Evolutionary conservation across 1,284 basidiomycete species (phyloP).

Genomic region (Cutaneotrichosporon spelunceum): DNA sequence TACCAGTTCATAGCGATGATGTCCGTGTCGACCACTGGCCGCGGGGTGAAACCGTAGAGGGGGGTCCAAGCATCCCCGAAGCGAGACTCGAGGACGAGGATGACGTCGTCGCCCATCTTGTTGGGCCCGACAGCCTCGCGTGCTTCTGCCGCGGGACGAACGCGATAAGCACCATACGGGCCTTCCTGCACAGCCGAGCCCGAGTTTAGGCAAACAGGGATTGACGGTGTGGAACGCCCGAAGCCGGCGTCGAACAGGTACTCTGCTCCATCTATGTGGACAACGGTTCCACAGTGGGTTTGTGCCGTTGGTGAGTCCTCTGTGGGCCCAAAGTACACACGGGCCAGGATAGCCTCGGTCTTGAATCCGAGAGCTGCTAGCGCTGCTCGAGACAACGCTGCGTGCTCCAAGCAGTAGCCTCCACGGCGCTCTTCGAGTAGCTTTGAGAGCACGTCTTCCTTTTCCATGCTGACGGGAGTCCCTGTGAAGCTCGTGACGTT

Average conservation of each 20-base stretch:
- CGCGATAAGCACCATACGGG: conserved; percentile 10
- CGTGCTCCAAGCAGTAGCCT: conserved; percentile 25
- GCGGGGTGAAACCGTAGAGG: conserved; percentile 13
- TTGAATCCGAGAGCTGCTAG: conserved; percentile 15
- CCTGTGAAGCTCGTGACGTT: conserved; percentile 19
- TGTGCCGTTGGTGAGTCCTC: not conserved
- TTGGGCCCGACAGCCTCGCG: not conserved
- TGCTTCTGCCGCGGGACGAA: not conserved
- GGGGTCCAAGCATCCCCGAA: conserved; percentile 13
- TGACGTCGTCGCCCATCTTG: conserved; percentile 7
- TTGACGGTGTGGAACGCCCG: conserved; percentile 11
- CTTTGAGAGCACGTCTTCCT: conserved; percentile 11
- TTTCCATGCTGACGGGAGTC: conserved; percentile 9
- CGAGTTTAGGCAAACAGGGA: not conserved
- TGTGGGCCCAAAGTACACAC: conserved; percentile 8
- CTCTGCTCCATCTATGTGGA: conserved; percentile 4
- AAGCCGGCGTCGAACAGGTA: conserved; percentile 22
- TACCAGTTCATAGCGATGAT: conserved; percentile 20
- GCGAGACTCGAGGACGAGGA: conserved; percentile 5
- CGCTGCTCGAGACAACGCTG: conserved; percentile 7
- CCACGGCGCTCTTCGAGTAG: conserved; percentile 13
- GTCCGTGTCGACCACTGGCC: conserved; percentile 12
- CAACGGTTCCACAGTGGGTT: conserved; percentile 13
- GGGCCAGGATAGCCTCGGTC: conserved; percentile 2
- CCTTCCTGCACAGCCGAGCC: conserved; percentile 6